phyloP scores from a whole-genome alignment of 768 basidiomycete genomes.

The Russula ochroleuca region DNA sequence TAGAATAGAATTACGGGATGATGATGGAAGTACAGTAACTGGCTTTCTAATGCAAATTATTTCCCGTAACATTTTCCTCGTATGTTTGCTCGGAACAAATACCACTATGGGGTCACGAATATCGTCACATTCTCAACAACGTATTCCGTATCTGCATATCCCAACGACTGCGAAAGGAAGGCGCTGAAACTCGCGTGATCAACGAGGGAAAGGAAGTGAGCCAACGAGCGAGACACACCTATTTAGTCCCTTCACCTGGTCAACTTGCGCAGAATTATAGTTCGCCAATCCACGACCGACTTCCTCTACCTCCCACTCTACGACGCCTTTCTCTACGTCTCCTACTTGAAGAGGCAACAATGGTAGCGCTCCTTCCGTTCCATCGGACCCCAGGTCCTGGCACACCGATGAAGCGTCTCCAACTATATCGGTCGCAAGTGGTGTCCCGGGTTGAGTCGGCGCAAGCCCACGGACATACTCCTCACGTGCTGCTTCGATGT shows the following conservation, averaged over 20 bases:
- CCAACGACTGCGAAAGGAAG: conserved; percentile 71
- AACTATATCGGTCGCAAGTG: conserved; percentile 39
- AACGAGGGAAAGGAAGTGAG: conserved; percentile 23
- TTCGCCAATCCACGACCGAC: conserved; percentile 93
- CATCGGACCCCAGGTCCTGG: conserved; percentile 18
- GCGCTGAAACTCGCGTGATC: conserved; percentile 47
- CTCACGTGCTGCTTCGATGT: conserved; percentile 25
- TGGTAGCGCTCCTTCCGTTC: conserved; percentile 27
- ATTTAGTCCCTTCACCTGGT: conserved; percentile 81
- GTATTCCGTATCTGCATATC: conserved; percentile 95
- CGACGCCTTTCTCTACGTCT: conserved; percentile 31
- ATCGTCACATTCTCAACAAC: conserved; percentile 95
- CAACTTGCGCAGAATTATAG: conserved; percentile 92
- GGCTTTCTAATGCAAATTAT: neutral
- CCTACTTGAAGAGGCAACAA: conserved; percentile 31
- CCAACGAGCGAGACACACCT: conserved; percentile 51
- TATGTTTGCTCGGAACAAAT: conserved; percentile 28
- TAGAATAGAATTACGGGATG: neutral
- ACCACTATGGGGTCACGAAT: conserved; percentile 45
- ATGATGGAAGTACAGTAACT: neutral
- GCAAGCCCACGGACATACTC: conserved; percentile 40
- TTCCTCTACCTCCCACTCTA: conserved; percentile 71
- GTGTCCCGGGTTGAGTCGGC: conserved; percentile 54
- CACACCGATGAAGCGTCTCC: conserved; percentile 30
- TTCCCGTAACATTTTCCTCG: neutral